Percentiles rank a stretch among this genome's conserved stretches.
phyloP scores from a whole-genome alignment of 441 rosid species.

The Cnidoscolus chayamansa region DNA sequence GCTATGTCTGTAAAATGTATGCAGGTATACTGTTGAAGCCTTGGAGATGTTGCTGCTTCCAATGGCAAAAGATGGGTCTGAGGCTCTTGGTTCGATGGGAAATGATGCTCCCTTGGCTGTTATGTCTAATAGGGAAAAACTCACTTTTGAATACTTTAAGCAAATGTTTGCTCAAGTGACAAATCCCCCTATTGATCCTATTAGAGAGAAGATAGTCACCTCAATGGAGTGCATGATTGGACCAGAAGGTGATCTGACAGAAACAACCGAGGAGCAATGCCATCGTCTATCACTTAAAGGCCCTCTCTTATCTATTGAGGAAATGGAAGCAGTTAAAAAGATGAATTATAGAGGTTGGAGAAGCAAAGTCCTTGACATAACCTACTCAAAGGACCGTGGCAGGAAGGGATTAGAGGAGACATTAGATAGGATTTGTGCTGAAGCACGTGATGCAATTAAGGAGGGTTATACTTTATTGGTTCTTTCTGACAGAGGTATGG shows the following conservation, averaged over 20 bases:
- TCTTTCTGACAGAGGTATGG: slow-evolving; percentile 97
- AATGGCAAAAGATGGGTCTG: slow-evolving; percentile 96
- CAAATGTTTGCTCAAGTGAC: slow-evolving; percentile 99
- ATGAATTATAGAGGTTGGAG: slow-evolving; percentile 93
- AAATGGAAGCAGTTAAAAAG: slow-evolving; percentile 86
- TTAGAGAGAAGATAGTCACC: slow-evolving; percentile 98
- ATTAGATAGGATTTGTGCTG: slow-evolving; percentile 82
- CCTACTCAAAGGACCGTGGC: slow-evolving; percentile 72
- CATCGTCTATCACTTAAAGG: slow-evolving; percentile 93
- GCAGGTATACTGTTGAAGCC: slow-evolving; percentile 95
- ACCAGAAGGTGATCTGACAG: slow-evolving; percentile 99
- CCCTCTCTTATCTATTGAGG: slow-evolving; percentile 81
- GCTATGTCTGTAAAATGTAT: background rate
- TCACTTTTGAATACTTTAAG: slow-evolving; percentile 95
- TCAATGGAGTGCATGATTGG: slow-evolving; percentile 99
- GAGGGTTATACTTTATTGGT: slow-evolving; percentile 89
- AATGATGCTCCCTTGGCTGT: slow-evolving; percentile 99
- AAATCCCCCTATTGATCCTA: slow-evolving; percentile 99
- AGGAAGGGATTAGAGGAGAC: slow-evolving; percentile 95
- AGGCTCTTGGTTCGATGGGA: slow-evolving; percentile 99
- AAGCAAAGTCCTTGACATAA: slow-evolving; percentile 87
- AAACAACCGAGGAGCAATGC: slow-evolving; percentile 97
- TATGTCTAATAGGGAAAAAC: slow-evolving; percentile 89
- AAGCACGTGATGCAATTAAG: slow-evolving; percentile 84
- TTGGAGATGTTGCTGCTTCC: slow-evolving; percentile 99